A percentile compares a stretch with the other conserved stretches of the same genome.
Evolutionary conservation across 345 rosid genomes (phyloP).

Genomic region (Melaleuca quinquenervia): DNA sequence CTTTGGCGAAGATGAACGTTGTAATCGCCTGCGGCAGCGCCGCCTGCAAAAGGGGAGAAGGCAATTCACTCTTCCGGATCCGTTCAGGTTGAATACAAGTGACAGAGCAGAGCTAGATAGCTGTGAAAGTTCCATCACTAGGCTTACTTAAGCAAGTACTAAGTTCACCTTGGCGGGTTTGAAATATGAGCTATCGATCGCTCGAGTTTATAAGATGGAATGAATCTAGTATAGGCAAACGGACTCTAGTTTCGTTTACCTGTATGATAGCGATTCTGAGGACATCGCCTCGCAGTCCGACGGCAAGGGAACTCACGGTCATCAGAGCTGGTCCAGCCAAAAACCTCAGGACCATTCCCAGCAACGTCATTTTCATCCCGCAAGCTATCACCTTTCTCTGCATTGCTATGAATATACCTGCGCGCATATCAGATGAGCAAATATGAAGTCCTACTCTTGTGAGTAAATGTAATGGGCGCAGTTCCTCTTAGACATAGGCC

Average conservation of each 20-base stretch:
- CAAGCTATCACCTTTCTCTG: conserved; percentile 72
- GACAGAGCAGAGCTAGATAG: background rate
- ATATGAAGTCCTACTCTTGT: background rate
- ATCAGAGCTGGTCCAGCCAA: conserved; percentile 25
- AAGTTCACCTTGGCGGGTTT: background rate
- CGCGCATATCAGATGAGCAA: background rate
- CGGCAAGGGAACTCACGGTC: conserved; percentile 15
- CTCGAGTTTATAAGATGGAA: background rate
- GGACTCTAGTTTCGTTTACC: conserved; percentile 4
- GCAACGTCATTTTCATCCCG: conserved; percentile 35
- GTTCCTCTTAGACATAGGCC: background rate
- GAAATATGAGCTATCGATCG: background rate
- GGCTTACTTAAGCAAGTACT: background rate
- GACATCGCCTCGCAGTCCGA: conserved; percentile 29
- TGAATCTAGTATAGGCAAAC: background rate
- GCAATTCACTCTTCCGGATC: background rate
- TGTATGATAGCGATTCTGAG: conserved; percentile 27
- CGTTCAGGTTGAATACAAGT: background rate
- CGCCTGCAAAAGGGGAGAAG: conserved; percentile 10
- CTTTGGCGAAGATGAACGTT: conserved; percentile 34
- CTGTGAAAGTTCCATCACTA: background rate
- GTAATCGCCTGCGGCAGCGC: conserved; percentile 33
- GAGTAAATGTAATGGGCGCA: background rate
- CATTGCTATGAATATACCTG: conserved; percentile 84
- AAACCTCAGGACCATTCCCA: conserved; percentile 26